Evolutionary conservation across 2,329 filamentous ascomycete species (phyloP), one percentile per base, ranked within the genome.

Genomic region (Parafenestella ontariensis): DNA sequence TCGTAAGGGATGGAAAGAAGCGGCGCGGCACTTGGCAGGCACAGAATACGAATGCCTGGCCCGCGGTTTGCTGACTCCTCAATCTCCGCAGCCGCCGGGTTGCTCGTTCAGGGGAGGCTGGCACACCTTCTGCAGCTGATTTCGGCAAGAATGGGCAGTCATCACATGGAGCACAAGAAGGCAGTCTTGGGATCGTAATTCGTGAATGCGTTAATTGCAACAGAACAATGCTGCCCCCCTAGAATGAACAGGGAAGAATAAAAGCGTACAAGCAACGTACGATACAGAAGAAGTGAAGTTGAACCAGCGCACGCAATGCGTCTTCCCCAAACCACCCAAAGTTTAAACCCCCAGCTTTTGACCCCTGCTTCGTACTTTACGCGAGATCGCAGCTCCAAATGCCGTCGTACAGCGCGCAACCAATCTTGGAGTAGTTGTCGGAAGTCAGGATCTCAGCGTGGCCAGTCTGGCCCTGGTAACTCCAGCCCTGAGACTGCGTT

Each of bases 311-410:
- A 48, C 46, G 33, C 44, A 53, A 45, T 49, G 47, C 29, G 49
- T 51, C 47, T 54, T 46, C 54, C 34, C 49, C 57, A 62, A 62
- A 41, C 59, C 57, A 56, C 54, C 59, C 51, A 31, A n/a, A 8
- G 9, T 10, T 2, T 11, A 43, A 28, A 11, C 24, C 23, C 41
- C 41, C 41, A 24, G 24, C 7, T 40, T 21, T 10, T 11, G 15
- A 24, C 37, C 37, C n/a, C 11, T 3, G 3, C 5, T n/a, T 40
- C 6, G 8, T 56, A 49, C 53, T 53, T 58, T 71, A 72, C 37
- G 67, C 68, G 24, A 72, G 46, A 62, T 73, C 70, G 61, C 70
- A 73, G 61, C 56, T 59, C 70, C 70, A 73, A 58, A 72, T 70
- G 58, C 61, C 65, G 33, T 52, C 43, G 55, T 39, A 3, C 26